Evolutionary conservation across 1,284 basidiomycete species (phyloP).

Genomic region (Coniferiporia weirii): DNA sequence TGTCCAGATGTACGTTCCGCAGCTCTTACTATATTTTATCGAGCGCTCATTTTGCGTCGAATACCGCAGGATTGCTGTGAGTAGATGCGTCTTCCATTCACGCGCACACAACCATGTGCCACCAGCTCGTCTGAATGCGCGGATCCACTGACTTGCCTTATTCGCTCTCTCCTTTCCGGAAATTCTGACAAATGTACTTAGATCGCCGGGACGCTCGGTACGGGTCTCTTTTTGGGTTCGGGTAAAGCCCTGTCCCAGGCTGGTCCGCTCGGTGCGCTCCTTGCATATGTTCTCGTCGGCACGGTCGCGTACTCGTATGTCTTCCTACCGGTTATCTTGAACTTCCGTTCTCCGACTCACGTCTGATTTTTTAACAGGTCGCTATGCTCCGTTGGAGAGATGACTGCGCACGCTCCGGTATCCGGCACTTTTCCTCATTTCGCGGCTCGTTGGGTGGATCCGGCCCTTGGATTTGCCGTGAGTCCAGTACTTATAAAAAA

Average conservation of each 20-base stretch:
- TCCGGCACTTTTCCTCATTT: conserved; percentile 74
- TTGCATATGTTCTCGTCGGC: conserved; percentile 57
- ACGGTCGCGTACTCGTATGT: conserved; percentile 57
- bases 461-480: conserved; percentile 36
- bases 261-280: conserved; percentile 57
- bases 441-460: conserved; percentile 70
- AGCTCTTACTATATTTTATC: conserved; percentile 4
- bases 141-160: background rate
- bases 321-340: background rate
- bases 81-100: conserved; percentile 20
- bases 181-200: no score
- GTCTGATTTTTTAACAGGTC: conserved; percentile 32
- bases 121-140: background rate
- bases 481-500: background rate
- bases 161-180: background rate
- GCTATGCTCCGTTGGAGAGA: conserved; percentile 61
- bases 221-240: conserved; percentile 78
- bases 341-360: background rate
- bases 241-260: conserved; percentile 53
- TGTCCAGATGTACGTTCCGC: conserved; percentile 56
- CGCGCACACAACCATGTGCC: background rate
- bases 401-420: conserved; percentile 67
- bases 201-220: conserved; percentile 72
- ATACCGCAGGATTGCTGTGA: conserved; percentile 50
- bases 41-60: conserved; percentile 7